phyloP scores from a whole-genome alignment of 352 stramenopile genomes.

The Phytophthora pinifolia region DNA sequence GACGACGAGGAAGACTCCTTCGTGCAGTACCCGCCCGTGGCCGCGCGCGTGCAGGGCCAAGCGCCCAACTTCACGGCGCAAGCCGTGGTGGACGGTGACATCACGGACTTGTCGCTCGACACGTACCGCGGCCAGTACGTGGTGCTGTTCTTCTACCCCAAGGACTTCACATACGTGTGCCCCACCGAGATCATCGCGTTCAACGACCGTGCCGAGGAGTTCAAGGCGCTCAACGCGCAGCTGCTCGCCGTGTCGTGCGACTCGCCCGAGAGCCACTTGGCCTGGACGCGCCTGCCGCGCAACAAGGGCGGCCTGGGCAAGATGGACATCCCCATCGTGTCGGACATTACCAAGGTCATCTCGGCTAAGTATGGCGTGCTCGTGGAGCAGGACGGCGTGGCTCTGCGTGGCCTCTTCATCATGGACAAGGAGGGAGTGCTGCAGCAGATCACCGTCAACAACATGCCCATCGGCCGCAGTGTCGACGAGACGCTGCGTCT shows the following conservation, averaged over 20 bases:
- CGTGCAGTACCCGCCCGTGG: slow-evolving; percentile 75
- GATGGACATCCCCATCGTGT: slow-evolving; percentile 94
- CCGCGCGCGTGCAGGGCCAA: slow-evolving; percentile 55
- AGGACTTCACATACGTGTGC: slow-evolving; percentile 91
- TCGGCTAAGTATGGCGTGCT: slow-evolving; percentile 91
- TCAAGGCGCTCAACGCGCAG: slow-evolving; percentile 86
- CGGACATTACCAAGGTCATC: slow-evolving; percentile 93
- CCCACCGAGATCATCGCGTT: slow-evolving; percentile 92
- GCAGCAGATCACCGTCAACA: slow-evolving; percentile 91
- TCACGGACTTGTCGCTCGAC: slow-evolving; percentile 78
- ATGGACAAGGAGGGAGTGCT: slow-evolving; percentile 90
- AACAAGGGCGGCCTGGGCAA: slow-evolving; percentile 91
- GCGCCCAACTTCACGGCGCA: slow-evolving; percentile 77
- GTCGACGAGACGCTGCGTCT: slow-evolving; percentile 93
- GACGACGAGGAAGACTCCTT: slow-evolving; percentile 74
- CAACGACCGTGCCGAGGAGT: slow-evolving; percentile 82
- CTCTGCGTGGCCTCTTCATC: slow-evolving; percentile 92
- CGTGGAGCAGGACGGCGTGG: slow-evolving; percentile 80
- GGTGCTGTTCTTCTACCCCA: slow-evolving; percentile 92
- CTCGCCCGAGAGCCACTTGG: slow-evolving; percentile 90
- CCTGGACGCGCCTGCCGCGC: slow-evolving; percentile 86
- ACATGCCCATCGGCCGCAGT: slow-evolving; percentile 90
- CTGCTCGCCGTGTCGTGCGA: slow-evolving; percentile 89
- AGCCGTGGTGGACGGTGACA: slow-evolving; percentile 83
- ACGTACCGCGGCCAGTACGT: slow-evolving; percentile 89